Conservation (phyloP, 208 protist species). For the Crithidia brevicula region DNA sequence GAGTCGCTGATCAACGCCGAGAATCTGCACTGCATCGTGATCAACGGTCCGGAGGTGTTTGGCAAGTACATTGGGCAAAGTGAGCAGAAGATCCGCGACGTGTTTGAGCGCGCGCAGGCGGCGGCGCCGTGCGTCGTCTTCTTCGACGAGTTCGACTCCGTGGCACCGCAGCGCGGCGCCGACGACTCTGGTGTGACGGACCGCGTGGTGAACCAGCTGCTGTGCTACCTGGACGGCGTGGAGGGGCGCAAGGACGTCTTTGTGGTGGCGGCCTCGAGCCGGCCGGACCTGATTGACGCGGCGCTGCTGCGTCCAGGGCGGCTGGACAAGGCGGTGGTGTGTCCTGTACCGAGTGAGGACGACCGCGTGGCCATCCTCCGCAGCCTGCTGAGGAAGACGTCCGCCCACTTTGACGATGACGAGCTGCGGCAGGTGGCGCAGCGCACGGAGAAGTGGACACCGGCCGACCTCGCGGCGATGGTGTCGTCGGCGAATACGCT, state of each 20-base stretch:
- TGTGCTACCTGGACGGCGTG: slow-evolving; percentile 99
- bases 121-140: slow-evolving; percentile 94
- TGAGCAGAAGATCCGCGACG: slow-evolving; percentile 92
- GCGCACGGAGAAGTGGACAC: slow-evolving; percentile 79
- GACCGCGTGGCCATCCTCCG: slow-evolving; percentile 96
- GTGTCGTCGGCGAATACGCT: slow-evolving; percentile 77
- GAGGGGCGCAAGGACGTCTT: slow-evolving; percentile 94
- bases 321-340: slow-evolving; percentile 88
- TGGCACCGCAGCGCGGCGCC: slow-evolving; percentile 89
- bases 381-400: slow-evolving; percentile 99
- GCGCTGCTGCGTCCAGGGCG: slow-evolving; percentile 92
- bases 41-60: slow-evolving; percentile 95
- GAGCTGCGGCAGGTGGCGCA: slow-evolving; percentile 57
- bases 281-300: slow-evolving; percentile 98
- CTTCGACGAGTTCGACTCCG: slow-evolving; percentile 96
- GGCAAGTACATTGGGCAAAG: slow-evolving; percentile 95
- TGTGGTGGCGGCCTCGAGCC: slow-evolving; percentile 98
- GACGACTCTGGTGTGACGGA: slow-evolving; percentile 93
- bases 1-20: slow-evolving; percentile 80
- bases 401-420: slow-evolving; percentile 78
- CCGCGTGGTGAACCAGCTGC: slow-evolving; percentile 97
- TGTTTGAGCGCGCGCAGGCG: slow-evolving; percentile 91
- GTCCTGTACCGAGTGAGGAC: slow-evolving; percentile 75
- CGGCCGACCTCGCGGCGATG: slow-evolving; percentile 78
- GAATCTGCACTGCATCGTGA: slow-evolving; percentile 88